Evolutionary conservation across 345 rosid species (phyloP).

Genomic region (Litchi chinensis): DNA sequence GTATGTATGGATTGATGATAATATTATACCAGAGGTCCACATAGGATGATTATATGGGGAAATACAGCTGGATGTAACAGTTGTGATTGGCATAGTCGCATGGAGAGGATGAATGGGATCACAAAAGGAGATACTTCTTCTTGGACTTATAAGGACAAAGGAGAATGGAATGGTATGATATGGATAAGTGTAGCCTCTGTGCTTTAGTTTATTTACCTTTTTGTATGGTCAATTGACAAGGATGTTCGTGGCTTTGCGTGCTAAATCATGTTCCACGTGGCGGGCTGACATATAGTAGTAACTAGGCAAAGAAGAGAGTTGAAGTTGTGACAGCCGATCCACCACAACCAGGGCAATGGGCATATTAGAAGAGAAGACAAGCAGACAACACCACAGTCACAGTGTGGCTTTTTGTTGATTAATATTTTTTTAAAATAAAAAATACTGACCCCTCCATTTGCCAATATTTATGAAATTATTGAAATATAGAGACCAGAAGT

Average conservation of each 20-base stretch:
- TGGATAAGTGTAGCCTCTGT: too few relatives aligned
- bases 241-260: background rate
- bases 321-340: background rate
- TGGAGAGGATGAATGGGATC: background rate
- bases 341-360: background rate
- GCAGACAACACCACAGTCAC: background rate
- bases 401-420: background rate
- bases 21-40: background rate
- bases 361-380: background rate
- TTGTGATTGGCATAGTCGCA: background rate
- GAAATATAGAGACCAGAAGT: background rate
- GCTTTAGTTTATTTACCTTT: too few relatives aligned
- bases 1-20: too few relatives aligned
- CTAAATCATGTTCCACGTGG: conserved; percentile 13
- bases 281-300: background rate
- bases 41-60: conserved; percentile 1
- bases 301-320: background rate
- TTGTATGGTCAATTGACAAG: too few relatives aligned
- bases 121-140: conserved; percentile 13
- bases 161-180: background rate
- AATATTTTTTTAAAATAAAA: too few relatives aligned
- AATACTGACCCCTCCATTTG: background rate
- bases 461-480: background rate
- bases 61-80: conserved; percentile 28
- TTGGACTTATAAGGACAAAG: background rate